These are phyloP conservation scores for Pholiota conissans DNA, from an alignment of 768 basidiomycete genomes.

Conservation along the genomic window DNA sequence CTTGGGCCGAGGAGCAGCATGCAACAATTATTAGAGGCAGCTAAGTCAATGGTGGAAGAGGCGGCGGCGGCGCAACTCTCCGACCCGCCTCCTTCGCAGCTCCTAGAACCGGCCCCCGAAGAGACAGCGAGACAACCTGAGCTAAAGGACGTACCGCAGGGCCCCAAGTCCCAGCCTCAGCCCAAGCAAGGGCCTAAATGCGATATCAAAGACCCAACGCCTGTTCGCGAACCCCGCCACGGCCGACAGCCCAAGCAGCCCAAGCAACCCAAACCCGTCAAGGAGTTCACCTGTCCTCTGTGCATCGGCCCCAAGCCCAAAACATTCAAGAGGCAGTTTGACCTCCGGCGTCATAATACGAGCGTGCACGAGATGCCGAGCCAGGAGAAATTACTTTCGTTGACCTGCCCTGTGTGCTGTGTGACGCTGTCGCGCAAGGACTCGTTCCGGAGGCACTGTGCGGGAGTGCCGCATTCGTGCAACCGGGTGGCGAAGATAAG, in stretches of 20 bases:
- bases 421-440: conserved; percentile 1
- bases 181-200: neutral
- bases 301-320: conserved; percentile 12
- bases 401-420: conserved; percentile 18
- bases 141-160: no score
- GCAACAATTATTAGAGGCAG: neutral
- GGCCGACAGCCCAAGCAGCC: neutral
- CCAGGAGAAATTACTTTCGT: neutral
- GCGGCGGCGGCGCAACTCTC: no score
- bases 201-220: no score
- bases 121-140: no score
- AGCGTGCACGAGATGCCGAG: conserved; percentile 13
- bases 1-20: neutral
- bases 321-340: conserved; percentile 20
- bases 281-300: conserved; percentile 11
- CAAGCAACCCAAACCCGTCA: neutral
- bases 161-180: no score
- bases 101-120: no score
- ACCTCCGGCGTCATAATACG: conserved; percentile 18
- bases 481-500: neutral
- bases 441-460: conserved; percentile 1
- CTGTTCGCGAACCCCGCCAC: neutral
- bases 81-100: no score
- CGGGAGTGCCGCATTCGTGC: neutral
- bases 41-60: no score